These are phyloP conservation scores for Calophaca sinica DNA, from an alignment of 306 rosid species.

Conservation along the genomic window DNA sequence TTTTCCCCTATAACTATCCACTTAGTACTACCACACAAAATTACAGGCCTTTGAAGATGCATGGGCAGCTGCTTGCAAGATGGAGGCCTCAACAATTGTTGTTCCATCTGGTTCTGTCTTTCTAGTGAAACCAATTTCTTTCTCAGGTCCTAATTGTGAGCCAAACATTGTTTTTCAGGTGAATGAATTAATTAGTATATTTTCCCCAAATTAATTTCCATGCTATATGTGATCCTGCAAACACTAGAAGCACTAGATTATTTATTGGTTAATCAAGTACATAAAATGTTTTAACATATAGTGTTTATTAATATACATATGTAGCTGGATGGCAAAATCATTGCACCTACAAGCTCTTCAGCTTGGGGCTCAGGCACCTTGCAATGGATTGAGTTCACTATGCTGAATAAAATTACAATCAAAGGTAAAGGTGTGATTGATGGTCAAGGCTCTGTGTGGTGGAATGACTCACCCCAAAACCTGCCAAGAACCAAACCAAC, in stretches of 20 bases:
- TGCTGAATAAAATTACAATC: slow-evolving; percentile 59
- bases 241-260: slow-evolving; percentile 5
- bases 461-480: slow-evolving; percentile 57
- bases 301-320: slow-evolving; percentile 16
- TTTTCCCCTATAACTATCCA: background rate
- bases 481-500: slow-evolving; percentile 72
- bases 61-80: slow-evolving; percentile 79
- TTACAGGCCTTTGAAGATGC: slow-evolving; percentile 71
- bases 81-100: slow-evolving; percentile 61
- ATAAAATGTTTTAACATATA: background rate
- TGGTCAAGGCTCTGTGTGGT: slow-evolving; percentile 88
- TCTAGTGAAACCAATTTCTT: slow-evolving; percentile 67
- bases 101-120: slow-evolving; percentile 79
- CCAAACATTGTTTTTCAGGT: slow-evolving; percentile 77
- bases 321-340: slow-evolving; percentile 76
- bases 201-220: background rate
- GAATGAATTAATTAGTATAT: background rate
- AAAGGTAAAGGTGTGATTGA: slow-evolving; percentile 79
- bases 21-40: background rate
- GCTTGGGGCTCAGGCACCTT: slow-evolving; percentile 74
- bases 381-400: slow-evolving; percentile 75
- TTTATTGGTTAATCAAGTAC: background rate
- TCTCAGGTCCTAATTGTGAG: slow-evolving; percentile 63
- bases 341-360: slow-evolving; percentile 67
- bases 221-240: background rate